Evolutionary conservation across 208 protist genomes (phyloP).

Genomic region (Porcisia hertigi): DNA sequence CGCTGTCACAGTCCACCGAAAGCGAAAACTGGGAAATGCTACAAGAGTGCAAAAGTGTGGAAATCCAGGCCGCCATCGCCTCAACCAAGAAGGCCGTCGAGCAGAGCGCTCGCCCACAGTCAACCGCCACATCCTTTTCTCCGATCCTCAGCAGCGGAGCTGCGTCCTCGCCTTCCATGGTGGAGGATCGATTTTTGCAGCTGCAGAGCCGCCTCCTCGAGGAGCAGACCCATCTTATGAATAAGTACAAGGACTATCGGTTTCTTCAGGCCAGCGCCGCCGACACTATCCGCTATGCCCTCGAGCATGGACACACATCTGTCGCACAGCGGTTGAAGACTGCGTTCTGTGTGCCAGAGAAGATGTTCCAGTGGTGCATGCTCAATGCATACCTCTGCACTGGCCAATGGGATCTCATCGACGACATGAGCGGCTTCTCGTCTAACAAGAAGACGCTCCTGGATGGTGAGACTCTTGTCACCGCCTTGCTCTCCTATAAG

Average conservation of each 20-base stretch:
- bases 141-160: conserved; percentile 25
- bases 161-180: conserved; percentile 22
- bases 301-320: conserved; percentile 59
- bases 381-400: conserved; percentile 60
- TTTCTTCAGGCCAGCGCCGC: conserved; percentile 70
- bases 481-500: conserved; percentile 50
- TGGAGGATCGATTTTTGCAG: conserved; percentile 28
- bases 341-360: conserved; percentile 70
- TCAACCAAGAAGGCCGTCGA: conserved; percentile 34
- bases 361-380: conserved; percentile 73
- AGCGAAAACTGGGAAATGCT: conserved; percentile 58
- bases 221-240: conserved; percentile 67
- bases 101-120: conserved; percentile 15
- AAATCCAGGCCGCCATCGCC: conserved; percentile 42
- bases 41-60: conserved; percentile 55
- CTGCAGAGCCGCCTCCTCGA: conserved; percentile 47
- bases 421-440: conserved; percentile 50
- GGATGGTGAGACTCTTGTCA: conserved; percentile 52
- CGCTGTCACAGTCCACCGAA: conserved; percentile 28
- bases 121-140: conserved; percentile 23
- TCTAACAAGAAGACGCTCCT: conserved; percentile 50
- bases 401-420: conserved; percentile 73
- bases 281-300: conserved; percentile 56
- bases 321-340: conserved; percentile 55
- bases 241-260: conserved; percentile 65